Evolutionary conservation across 352 stramenopile genomes (phyloP).

Genomic region (Phytophthora boehmeriae): DNA sequence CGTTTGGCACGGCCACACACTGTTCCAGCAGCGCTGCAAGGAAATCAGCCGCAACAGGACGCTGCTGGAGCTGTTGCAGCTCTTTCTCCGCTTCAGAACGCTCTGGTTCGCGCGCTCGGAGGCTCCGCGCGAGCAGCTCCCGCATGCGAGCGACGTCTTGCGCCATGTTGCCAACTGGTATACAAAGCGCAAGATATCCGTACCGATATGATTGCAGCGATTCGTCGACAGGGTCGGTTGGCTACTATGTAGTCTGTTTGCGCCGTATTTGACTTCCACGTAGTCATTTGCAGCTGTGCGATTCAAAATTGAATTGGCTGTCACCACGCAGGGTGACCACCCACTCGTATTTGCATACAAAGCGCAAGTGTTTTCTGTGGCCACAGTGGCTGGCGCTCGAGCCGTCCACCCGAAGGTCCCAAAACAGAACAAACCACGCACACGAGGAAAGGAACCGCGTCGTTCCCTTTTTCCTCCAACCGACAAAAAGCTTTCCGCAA

Average conservation of each 20-base stretch:
- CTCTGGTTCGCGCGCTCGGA: conserved; percentile 42
- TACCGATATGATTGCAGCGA: neutral
- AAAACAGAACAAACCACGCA: conserved; percentile 47
- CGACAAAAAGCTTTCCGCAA: conserved; percentile 25
- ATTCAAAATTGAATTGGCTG: no score
- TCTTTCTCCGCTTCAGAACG: conserved; percentile 59
- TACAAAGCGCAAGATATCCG: neutral
- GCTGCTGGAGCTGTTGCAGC: conserved; percentile 56
- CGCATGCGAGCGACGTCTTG: conserved; percentile 42
- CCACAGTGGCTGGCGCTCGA: conserved; percentile 5
- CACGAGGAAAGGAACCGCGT: conserved; percentile 37
- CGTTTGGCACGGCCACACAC: conserved; percentile 42
- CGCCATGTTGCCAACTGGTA: conserved; percentile 11
- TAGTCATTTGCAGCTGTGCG: conserved; percentile 4
- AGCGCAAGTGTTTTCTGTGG: conserved; percentile 53
- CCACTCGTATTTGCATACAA: conserved; percentile 72
- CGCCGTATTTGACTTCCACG: conserved; percentile 3
- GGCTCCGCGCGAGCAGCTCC: conserved; percentile 55
- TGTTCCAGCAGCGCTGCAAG: conserved; percentile 54
- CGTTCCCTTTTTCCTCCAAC: conserved; percentile 30
- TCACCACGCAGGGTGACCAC: conserved; percentile 35
- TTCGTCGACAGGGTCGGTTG: neutral
- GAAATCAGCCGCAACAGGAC: conserved; percentile 37
- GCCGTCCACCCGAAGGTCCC: conserved; percentile 32
- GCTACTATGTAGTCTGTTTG: neutral